Percentiles rank a stretch among this genome's conserved stretches.
These are phyloP conservation scores for Polyplosphaeria fusca DNA, from an alignment of 495 filamentous ascomycete species.

Conservation along the genomic window DNA sequence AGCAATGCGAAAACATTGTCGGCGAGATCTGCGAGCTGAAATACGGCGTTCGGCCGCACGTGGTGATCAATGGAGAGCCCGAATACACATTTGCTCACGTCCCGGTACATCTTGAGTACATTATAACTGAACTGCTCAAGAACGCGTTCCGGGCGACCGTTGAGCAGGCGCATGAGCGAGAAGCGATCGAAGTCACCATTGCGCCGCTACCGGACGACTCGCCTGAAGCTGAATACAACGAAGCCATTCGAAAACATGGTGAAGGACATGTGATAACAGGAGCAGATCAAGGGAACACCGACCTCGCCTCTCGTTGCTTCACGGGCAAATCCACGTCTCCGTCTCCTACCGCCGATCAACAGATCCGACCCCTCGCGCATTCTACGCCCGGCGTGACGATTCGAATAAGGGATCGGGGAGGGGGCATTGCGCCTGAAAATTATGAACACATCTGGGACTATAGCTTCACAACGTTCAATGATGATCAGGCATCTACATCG, in stretches of 20 bases:
- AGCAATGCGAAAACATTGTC: conserved; percentile 81
- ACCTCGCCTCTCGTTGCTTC: conserved; percentile 31
- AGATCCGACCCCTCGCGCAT: conserved; percentile 53
- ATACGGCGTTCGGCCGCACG: conserved; percentile 81
- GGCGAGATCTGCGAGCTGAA: conserved; percentile 94
- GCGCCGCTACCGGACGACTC: conserved; percentile 71
- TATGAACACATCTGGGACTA: conserved; percentile 91
- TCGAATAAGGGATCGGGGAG: conserved; percentile 89
- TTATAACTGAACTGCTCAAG: conserved; percentile 91
- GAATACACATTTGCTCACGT: conserved; percentile 84
- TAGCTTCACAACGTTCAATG: conserved; percentile 89
- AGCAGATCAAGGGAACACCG: conserved; percentile 40
- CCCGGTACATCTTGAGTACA: conserved; percentile 94
- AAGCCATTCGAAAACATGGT: neutral
- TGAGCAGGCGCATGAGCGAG: conserved; percentile 71
- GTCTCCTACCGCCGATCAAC: conserved; percentile 35
- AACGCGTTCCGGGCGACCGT: conserved; percentile 93
- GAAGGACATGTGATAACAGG: conserved; percentile 22
- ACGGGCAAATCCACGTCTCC: conserved; percentile 42
- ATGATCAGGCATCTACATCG: conserved; percentile 53
- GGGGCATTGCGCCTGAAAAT: conserved; percentile 80
- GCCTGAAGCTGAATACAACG: conserved; percentile 2
- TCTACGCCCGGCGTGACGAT: conserved; percentile 86
- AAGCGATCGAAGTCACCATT: conserved; percentile 87
- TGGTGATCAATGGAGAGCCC: conserved; percentile 77